Conservation (phyloP, 805 yeast species). For the Metschnikowia cerradonensis region DNA sequence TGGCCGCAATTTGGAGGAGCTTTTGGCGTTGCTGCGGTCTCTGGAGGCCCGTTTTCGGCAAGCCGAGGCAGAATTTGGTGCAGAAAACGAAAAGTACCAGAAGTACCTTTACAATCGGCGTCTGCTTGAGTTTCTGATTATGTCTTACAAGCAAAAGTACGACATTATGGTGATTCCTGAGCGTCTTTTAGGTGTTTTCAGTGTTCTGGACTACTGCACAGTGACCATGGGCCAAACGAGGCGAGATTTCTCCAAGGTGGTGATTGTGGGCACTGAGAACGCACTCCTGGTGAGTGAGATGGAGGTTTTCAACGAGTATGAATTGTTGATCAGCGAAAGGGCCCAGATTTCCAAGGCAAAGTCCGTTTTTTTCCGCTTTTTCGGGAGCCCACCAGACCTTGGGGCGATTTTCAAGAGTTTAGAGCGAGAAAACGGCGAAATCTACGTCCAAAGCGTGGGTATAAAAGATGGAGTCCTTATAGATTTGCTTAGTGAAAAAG, state of each 20-base stretch:
- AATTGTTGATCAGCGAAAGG: background rate
- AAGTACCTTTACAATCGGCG: conserved; percentile 37
- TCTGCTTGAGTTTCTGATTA: conserved; percentile 47
- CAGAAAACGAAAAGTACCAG: conserved; percentile 19
- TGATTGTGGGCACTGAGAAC: background rate
- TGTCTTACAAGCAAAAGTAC: conserved; percentile 8
- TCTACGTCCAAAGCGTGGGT: background rate
- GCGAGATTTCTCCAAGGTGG: background rate
- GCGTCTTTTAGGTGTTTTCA: background rate
- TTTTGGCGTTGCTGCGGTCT: background rate
- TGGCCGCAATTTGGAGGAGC: background rate
- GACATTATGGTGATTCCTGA: conserved; percentile 1
- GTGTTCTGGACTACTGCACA: background rate
- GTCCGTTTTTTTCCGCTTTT: background rate
- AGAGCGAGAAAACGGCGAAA: too few species aligned
- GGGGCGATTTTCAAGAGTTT: background rate
- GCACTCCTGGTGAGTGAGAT: background rate
- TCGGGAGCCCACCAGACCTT: background rate
- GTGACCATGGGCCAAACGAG: background rate
- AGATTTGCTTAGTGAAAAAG: background rate
- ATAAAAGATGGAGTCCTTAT: background rate
- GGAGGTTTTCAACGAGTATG: background rate
- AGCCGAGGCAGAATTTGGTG: background rate
- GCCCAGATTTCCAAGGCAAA: background rate
- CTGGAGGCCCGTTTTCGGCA: background rate